phyloP scores from a whole-genome alignment of 352 stramenopile genomes.

The Pythium rhizo-oryzae region DNA sequence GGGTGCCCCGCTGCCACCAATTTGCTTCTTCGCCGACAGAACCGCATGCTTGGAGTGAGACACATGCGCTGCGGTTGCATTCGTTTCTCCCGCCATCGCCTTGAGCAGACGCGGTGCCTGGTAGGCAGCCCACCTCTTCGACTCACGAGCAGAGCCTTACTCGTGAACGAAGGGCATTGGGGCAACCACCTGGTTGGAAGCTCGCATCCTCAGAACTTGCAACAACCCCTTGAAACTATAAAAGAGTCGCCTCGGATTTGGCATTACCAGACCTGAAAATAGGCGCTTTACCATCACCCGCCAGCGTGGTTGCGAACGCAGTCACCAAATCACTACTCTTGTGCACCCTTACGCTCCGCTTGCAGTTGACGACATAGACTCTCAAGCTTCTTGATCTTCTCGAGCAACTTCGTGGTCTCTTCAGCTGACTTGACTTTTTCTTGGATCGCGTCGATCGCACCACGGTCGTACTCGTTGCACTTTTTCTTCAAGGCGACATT shows the following conservation, averaged over 20 bases:
- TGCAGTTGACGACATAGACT: slow-evolving; percentile 82
- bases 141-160: neutral
- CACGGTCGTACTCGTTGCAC: slow-evolving; percentile 76
- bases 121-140: neutral
- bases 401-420: slow-evolving; percentile 70
- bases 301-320: neutral
- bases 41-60: neutral
- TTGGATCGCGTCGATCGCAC: slow-evolving; percentile 75
- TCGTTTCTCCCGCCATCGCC: slow-evolving; percentile 12
- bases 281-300: neutral
- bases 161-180: neutral
- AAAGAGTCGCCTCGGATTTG: slow-evolving; percentile 14
- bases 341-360: slow-evolving; percentile 66
- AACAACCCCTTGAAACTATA: slow-evolving; percentile 1
- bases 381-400: slow-evolving; percentile 87
- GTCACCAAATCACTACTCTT: slow-evolving; percentile 10
- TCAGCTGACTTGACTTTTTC: slow-evolving; percentile 63
- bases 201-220: slow-evolving; percentile 13
- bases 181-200: neutral
- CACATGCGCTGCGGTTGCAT: neutral
- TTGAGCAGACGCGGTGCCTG: neutral
- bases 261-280: slow-evolving; percentile 26
- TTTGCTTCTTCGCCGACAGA: slow-evolving; percentile 53
- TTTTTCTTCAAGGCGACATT: slow-evolving; percentile 82
- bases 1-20: slow-evolving; percentile 58